Conservation (phyloP, 495 filamentous ascomycete genomes). For the Rostrohypoxylon terebratum region DNA sequence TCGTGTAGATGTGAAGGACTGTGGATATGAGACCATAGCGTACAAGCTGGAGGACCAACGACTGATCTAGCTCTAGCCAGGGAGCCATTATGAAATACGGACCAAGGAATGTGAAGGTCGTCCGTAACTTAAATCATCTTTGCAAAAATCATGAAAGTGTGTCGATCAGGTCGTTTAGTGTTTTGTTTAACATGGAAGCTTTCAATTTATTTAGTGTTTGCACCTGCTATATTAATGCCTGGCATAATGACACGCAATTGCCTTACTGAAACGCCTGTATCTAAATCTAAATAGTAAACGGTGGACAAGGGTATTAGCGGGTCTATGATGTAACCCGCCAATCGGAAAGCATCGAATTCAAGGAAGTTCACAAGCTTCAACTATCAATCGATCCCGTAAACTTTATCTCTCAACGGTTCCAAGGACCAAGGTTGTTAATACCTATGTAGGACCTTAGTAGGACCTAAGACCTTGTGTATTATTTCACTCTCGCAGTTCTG, state of each 20-base stretch:
- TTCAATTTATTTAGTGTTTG: background rate
- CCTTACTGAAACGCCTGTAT: background rate
- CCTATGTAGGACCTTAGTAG: no score
- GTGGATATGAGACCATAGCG: constrained; percentile 30
- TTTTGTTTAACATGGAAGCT: background rate
- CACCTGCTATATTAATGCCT: no score
- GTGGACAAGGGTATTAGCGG: background rate
- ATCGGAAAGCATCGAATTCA: background rate
- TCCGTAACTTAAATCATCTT: background rate
- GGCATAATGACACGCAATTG: constrained; percentile 5
- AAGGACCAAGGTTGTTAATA: no score
- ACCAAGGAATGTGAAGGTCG: background rate
- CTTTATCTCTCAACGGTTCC: constrained; percentile 23
- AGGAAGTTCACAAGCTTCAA: constrained; percentile 4
- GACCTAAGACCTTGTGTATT: no score
- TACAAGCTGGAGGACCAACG: constrained; percentile 18
- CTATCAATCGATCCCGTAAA: constrained; percentile 6
- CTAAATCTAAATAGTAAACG: no score
- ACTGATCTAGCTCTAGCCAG: constrained; percentile 16
- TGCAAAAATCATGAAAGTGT: no score
- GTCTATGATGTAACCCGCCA: background rate
- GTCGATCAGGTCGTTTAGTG: no score
- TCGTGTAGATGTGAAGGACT: constrained; percentile 23
- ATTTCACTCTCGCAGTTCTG: background rate
- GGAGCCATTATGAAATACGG: constrained; percentile 13